Base-by-base conservation (phyloP, 208 protist genomes). In the Trypanosoma congolense region DNA sequence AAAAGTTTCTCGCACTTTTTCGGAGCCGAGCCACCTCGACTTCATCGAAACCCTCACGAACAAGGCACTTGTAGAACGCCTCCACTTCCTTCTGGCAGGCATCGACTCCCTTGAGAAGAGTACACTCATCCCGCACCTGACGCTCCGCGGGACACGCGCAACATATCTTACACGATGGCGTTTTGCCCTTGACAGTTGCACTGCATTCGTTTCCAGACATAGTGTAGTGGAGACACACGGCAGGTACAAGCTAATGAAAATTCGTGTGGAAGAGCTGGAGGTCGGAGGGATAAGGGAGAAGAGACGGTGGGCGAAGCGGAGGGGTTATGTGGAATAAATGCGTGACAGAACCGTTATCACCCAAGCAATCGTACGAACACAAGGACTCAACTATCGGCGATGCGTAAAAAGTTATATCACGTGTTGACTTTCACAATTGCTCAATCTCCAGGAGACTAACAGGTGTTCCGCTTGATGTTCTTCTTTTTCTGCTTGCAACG, bases 81-180 rank as follows among this genome's bases (percentile, higher is more conserved):
- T 60, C 52, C 9, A 93, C 72, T 46, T 89, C 70, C 0, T 29
- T 56, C 57, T 77, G 40, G 46, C 87, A 93, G 21, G 83, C 75
- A 12, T 89, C 73, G 30, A 80, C 56, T 60, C 63, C 71, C 33
- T 80, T 84, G 25, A 87, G 59, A 44, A 93, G 51, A 25, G 66
- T 77, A 50, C 87, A 93, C 60, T 93, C 87, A 51, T 93, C 87
- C 14, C 87, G 68, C 24, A 56, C 61, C 26, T 75, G 73, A 18
- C 83, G 78, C 62, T 85, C 75, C 21, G 69, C 53, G 19, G 87
- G 87, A 42, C 87, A 93, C 28, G 87, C 87, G 48, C 87, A 93
- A 43, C 87, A 93, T 18, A 93, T 93, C 55, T 83, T 90, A 57
- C 87, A 93, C 22, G 40, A 55, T n/a, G 87, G 87, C 14, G 45